phyloP scores from a whole-genome alignment of 2,329 filamentous ascomycete species.

The Xylariaceae sp. region DNA sequence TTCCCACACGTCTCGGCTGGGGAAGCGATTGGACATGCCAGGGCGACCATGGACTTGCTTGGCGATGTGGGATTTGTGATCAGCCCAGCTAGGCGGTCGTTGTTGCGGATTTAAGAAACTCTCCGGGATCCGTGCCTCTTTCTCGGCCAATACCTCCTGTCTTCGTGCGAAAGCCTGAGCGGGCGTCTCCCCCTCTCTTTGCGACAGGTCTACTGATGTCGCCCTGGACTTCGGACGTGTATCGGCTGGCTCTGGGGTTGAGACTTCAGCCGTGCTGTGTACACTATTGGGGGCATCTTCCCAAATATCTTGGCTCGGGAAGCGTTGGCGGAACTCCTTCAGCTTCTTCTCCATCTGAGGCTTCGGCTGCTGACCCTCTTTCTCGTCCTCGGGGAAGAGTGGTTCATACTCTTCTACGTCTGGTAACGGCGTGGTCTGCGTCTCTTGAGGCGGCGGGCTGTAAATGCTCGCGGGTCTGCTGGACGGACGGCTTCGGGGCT shows the following conservation, averaged over 20 bases:
- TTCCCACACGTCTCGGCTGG: constrained; percentile 91
- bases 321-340: constrained; percentile 58
- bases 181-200: constrained; percentile 46
- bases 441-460: constrained; percentile 48
- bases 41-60: constrained; percentile 46
- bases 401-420: constrained; percentile 94
- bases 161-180: constrained; percentile 61
- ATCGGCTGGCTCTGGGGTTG: constrained; percentile 64
- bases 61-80: constrained; percentile 44
- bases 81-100: constrained; percentile 42
- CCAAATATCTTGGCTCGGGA: constrained; percentile 95
- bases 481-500: constrained; percentile 57
- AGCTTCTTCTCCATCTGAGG: constrained; percentile 42
- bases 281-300: constrained; percentile 89
- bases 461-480: constrained; percentile 61
- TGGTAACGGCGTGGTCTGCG: constrained; percentile 67
- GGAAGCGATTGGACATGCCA: constrained; percentile 65
- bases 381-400: constrained; percentile 76
- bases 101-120: constrained; percentile 50
- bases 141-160: constrained; percentile 60
- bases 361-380: constrained; percentile 37
- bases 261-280: constrained; percentile 74
- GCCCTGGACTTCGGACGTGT: constrained; percentile 36
- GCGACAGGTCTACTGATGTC: constrained; percentile 31
- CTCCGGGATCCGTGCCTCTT: constrained; percentile 42